Percentiles rank a stretch among this genome's conserved stretches.
Conservation (phyloP, 1,284 basidiomycete genomes). For the Melampsora americana region DNA sequence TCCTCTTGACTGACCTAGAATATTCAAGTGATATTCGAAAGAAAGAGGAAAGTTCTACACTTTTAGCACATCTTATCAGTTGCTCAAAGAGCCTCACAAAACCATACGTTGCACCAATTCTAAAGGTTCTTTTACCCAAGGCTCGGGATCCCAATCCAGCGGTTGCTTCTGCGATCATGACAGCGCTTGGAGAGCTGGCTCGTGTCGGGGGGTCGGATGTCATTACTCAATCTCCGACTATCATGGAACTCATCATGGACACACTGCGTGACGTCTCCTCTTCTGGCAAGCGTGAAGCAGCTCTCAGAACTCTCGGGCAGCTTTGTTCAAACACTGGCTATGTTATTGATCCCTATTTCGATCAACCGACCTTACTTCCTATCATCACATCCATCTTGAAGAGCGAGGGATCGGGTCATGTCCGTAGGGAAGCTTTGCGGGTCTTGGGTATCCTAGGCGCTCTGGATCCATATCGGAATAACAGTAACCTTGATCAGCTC, state of each 20-base stretch:
- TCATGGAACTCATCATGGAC: constrained; percentile 85
- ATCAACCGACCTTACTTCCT: constrained; percentile 85
- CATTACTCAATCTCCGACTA: constrained; percentile 71
- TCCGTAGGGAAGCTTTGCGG: constrained; percentile 83
- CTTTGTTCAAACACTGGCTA: constrained; percentile 93
- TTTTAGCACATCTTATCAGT: constrained; percentile 79
- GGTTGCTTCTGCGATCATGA: constrained; percentile 87
- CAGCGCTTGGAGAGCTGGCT: constrained; percentile 90
- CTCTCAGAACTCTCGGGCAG: constrained; percentile 87
- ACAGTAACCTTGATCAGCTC: constrained; percentile 59
- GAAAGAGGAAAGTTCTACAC: constrained; percentile 81
- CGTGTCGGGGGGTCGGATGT: constrained; percentile 92
- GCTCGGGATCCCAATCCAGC: constrained; percentile 79
- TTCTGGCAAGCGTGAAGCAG: constrained; percentile 80
- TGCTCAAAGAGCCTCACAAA: constrained; percentile 92
- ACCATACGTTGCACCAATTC: constrained; percentile 93
- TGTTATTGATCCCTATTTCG: constrained; percentile 84
- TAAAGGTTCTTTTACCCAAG: constrained; percentile 83
- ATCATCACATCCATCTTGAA: constrained; percentile 81
- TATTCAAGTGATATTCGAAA: constrained; percentile 83
- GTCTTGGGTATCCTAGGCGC: constrained; percentile 95
- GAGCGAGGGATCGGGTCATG: constrained; percentile 67
- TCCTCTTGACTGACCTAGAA: constrained; percentile 93
- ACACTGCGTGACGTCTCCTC: constrained; percentile 82
- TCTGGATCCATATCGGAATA: constrained; percentile 93